Evolutionary conservation across 1,284 basidiomycete species (phyloP).

Genomic region (Ustilago curta): DNA sequence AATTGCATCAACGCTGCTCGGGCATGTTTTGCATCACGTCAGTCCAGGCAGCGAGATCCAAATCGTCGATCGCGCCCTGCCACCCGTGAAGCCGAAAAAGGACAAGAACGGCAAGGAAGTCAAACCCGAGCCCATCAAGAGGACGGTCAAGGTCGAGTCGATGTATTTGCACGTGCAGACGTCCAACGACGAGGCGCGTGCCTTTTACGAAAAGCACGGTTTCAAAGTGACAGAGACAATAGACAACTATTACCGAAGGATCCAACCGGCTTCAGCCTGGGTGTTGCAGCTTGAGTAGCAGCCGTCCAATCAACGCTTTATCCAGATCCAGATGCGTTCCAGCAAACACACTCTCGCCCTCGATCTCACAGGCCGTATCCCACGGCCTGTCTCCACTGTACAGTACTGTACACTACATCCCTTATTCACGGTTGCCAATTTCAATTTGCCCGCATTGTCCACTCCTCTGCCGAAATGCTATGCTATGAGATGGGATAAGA

Average conservation of each 20-base stretch:
- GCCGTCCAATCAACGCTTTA: not conserved
- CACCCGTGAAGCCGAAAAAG: constrained; percentile 32
- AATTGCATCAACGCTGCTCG: constrained; percentile 67
- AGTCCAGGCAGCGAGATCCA: constrained; percentile 57
- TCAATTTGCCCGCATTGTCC: constrained; percentile 6
- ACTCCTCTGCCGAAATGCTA: not conserved
- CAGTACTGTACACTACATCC: constrained; percentile 10
- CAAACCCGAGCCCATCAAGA: constrained; percentile 40
- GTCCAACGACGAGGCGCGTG: constrained; percentile 66
- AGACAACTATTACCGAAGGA: constrained; percentile 64
- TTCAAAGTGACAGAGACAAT: constrained; percentile 65
- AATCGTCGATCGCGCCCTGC: constrained; percentile 34
- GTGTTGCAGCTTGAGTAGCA: constrained; percentile 57
- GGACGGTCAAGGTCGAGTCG: constrained; percentile 52
- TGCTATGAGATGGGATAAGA: not conserved
- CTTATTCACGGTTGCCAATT: not conserved
- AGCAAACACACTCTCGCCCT: not conserved
- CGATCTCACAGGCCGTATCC: not conserved
- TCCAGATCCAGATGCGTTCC: not conserved
- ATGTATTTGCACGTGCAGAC: constrained; percentile 70
- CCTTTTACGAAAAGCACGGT: constrained; percentile 70
- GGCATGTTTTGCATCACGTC: constrained; percentile 66
- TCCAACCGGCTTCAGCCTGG: constrained; percentile 70
- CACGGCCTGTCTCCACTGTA: constrained; percentile 8
- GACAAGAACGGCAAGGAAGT: constrained; percentile 60